Conservation (phyloP, 176 grass and related monocot genomes). For the Aechmea fasciata region DNA sequence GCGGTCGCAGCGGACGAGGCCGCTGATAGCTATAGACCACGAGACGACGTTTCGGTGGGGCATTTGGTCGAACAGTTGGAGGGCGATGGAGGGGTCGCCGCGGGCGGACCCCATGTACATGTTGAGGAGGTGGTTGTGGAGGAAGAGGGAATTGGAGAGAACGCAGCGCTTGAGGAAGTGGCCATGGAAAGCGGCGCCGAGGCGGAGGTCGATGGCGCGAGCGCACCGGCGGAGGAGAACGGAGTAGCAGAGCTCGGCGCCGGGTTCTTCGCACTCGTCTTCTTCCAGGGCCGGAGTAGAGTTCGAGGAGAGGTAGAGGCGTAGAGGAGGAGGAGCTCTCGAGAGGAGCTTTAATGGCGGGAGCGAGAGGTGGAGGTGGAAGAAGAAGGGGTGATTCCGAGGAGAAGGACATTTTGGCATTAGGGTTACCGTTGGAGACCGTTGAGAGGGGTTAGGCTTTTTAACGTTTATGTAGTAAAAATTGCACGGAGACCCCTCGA, state of each 20-base stretch:
- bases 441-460: too few species aligned
- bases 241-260: constrained; percentile 8
- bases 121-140: constrained; percentile 57
- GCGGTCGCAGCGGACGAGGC: constrained; percentile 29
- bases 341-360: too few species aligned
- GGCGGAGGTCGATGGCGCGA: constrained; percentile 18
- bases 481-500: too few species aligned
- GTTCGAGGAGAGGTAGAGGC: too few species aligned
- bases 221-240: constrained; percentile 33
- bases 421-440: neutral
- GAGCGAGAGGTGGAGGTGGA: neutral
- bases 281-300: too few species aligned
- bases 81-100: constrained; percentile 10
- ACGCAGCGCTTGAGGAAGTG: constrained; percentile 32
- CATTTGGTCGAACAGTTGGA: constrained; percentile 60
- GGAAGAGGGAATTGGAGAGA: constrained; percentile 26
- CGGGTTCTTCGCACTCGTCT: neutral
- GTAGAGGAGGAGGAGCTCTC: too few species aligned
- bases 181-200: constrained; percentile 32
- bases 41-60: constrained; percentile 43
- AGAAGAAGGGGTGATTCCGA: neutral
- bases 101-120: constrained; percentile 37
- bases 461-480: too few species aligned
- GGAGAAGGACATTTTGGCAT: neutral
- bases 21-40: constrained; percentile 38